phyloP scores from a whole-genome alignment of 2,329 filamentous ascomycete species.

The Blastomyces emzantsi region DNA sequence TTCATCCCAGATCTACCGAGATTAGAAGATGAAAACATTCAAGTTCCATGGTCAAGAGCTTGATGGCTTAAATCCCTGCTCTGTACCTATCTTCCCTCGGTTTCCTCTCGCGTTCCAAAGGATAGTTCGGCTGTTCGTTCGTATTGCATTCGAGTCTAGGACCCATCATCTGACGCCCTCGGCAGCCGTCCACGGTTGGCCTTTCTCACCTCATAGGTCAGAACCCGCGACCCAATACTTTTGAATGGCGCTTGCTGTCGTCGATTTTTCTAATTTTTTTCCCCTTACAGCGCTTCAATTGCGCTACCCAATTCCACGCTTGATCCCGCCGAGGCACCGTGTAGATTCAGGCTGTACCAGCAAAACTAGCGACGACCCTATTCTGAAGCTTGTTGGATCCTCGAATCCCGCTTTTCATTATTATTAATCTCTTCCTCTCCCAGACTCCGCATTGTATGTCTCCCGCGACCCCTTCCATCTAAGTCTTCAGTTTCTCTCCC shows the following conservation, averaged over 20 bases:
- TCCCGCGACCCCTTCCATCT: neutral
- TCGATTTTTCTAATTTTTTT: neutral
- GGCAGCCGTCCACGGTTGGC: neutral
- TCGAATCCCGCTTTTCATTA: neutral
- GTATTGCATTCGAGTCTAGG: neutral
- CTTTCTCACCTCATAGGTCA: neutral
- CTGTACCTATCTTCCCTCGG: neutral
- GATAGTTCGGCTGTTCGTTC: neutral
- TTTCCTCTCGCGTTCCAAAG: neutral
- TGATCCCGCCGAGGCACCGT: neutral
- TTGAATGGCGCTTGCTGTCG: neutral
- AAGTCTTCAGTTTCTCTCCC: neutral
- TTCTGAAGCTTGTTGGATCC: neutral
- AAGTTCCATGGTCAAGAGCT: neutral
- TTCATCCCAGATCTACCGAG: neutral
- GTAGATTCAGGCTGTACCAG: neutral
- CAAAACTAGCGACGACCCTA: neutral
- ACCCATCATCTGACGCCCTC: neutral
- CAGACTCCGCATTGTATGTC: neutral
- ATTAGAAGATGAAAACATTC: neutral
- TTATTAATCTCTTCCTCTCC: neutral
- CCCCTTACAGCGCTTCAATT: neutral
- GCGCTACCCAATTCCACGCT: neutral
- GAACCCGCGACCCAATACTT: neutral
- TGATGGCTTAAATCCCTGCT: neutral